Percentiles rank a stretch among this genome's conserved stretches.
Evolutionary conservation across 2,329 filamentous ascomycete species (phyloP).

Genomic region (Fusarium algeriense): DNA sequence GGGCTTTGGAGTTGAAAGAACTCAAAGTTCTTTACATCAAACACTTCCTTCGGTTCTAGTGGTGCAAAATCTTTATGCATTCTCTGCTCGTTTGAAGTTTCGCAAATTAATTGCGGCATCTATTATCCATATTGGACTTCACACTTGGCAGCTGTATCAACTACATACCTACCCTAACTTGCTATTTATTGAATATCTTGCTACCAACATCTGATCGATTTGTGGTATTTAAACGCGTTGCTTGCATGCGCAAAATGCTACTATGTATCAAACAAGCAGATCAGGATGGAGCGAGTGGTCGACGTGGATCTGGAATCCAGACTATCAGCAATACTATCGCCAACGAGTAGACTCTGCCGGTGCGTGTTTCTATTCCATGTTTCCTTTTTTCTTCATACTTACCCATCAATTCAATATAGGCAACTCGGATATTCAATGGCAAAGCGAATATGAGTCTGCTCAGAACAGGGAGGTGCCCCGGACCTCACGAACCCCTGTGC

Average conservation of each 20-base stretch:
- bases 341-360: conserved; percentile 47
- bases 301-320: conserved; percentile 48
- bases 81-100: not conserved
- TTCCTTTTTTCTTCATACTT: not conserved
- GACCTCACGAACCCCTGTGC: conserved; percentile 14
- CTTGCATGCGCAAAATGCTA: conserved; percentile 46
- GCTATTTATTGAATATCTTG: not conserved
- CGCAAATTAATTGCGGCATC: not conserved
- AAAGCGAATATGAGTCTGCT: conserved; percentile 27
- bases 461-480: conserved; percentile 42
- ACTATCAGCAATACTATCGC: conserved; percentile 48
- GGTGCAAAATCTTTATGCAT: not conserved
- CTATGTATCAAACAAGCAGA: conserved; percentile 44
- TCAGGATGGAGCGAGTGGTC: conserved; percentile 43
- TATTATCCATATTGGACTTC: not conserved
- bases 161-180: not conserved
- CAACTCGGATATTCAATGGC: conserved; percentile 44
- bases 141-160: conserved; percentile 1
- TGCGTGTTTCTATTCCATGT: conserved; percentile 26
- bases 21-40: conserved; percentile 1
- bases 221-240: conserved; percentile 15
- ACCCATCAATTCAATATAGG: conserved; percentile 39
- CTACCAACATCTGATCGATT: conserved; percentile 2
- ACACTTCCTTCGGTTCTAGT: not conserved
- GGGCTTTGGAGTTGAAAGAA: conserved; percentile 1